Base-by-base conservation (phyloP, 352 stramenopile species). In the Pythium brassicae region DNA sequence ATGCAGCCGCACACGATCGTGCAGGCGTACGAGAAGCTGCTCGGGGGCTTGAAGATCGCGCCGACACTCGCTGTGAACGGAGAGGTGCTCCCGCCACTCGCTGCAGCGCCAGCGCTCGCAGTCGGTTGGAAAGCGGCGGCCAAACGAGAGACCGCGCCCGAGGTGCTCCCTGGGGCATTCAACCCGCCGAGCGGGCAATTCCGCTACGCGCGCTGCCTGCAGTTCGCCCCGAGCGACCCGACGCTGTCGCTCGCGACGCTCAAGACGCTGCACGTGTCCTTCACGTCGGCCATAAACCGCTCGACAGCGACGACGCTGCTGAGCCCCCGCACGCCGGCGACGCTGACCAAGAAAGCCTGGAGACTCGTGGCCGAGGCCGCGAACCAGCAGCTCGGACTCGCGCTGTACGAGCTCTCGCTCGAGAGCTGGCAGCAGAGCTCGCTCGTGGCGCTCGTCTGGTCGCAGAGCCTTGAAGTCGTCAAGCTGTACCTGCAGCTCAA, bases 1-100 rank as follows among this genome's bases (percentile, higher is more conserved):
- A 58, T 74, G 22, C 71, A 84, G 55, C 71, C 75, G 2, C 74
- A 87, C 50, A 72, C 73, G 17, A 71, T 87, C 27, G 66, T 83
- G 0, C 77, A 83, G 46, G 66, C 66, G 23, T 86, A 78, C 48
- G 69, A 82, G 23, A 86, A 83, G 54, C 45, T 77, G 3, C 57
- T 69, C 35, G 37, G 44, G 3, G 49, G 48, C 25, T 42, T 84
- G 19, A 65, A 74, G 32, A 68, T 74, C 42, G 51, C 63, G 2
- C 55, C 69, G 5, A 56, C 45, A 3, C 32, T 87, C 23, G 34
- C 58, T 20, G 64, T 82, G n/a, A 85, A 87, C 32, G 66, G 72
- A 17, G 62, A 76, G 40, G 23, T 58, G 22, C 37, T 84, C 3
- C 8, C 34, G 5, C 59, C 61, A 0, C 61, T 65, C 11, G 61